phyloP scores from a whole-genome alignment of 257 asterid species.

The Ajuga chamaepitys region DNA sequence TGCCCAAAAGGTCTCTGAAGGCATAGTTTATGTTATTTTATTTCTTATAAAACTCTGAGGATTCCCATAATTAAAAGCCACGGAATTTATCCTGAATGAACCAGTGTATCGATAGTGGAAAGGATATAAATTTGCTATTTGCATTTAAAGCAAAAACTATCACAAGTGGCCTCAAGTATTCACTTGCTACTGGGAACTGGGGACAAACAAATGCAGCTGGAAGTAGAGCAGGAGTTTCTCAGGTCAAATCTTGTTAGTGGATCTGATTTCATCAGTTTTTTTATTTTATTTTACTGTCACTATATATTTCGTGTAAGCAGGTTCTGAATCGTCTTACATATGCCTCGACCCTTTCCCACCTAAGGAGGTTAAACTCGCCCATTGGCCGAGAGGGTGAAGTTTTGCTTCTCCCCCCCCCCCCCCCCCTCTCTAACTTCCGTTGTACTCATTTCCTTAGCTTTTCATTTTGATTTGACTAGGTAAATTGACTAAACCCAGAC shows the following conservation, averaged over 20 bases:
- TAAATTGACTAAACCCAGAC: conserved; percentile 82
- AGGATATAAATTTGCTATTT: conserved; percentile 77
- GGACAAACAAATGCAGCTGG: conserved; percentile 95
- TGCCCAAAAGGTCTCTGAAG: conserved; percentile 61
- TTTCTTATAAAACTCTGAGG: conserved; percentile 4
- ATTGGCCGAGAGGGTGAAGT: conserved; percentile 78
- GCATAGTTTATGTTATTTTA: not conserved
- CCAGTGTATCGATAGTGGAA: conserved; percentile 76
- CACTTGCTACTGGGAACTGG: conserved; percentile 88
- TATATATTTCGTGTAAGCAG: conserved; percentile 22
- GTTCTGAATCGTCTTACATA: conserved; percentile 87
- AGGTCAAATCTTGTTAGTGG: conserved; percentile 25
- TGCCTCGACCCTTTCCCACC: conserved; percentile 83
- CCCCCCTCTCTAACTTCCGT: no score
- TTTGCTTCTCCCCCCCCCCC: no score
- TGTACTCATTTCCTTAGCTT: no score
- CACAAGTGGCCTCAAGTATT: conserved; percentile 82
- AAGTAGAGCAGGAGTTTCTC: conserved; percentile 82
- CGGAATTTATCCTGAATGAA: conserved; percentile 13
- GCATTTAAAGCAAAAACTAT: conserved; percentile 81
- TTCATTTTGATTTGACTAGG: conserved; percentile 25
- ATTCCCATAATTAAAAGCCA: not conserved
- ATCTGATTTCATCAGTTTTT: not conserved
- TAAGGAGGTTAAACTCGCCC: conserved; percentile 80
- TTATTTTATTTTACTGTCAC: not conserved